Evolutionary conservation across 2,329 filamentous ascomycete species (phyloP), one percentile per base, ranked within the genome.

Genomic region (Aspergillus fischeri): DNA sequence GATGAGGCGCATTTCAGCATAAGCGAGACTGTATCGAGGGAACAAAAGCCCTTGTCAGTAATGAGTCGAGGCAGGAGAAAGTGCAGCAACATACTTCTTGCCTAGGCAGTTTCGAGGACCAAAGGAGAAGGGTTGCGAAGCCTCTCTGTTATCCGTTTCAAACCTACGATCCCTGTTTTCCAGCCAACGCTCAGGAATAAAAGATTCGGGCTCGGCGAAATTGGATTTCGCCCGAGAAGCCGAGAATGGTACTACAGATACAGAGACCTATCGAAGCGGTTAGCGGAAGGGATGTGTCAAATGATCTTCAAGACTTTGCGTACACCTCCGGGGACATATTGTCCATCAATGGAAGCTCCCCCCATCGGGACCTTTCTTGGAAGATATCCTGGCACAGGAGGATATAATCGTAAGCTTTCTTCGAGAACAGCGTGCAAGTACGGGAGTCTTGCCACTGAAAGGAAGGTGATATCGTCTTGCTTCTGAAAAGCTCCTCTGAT

Each of bases 321-420:
- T 60, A 67, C 63, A 1, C 62, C 60, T 52, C 58, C 67, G 27
- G 76, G 75, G 24, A 79, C 58, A 49, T 61, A 72, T 7, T 66
- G 20, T 4, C 72, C 77, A 56, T 70, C 68, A 6, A 80, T 65
- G 0, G 69, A 61, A 14, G 70, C 69, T 2, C 77, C 77, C 1
- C 67, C 69, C 3, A 63, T 51, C 1, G 73, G 75, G 3, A 73
- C 71, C 6, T 67, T 28, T 4, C 74, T 64, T 0, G 75, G 72
- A 9, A 74, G 52, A 9, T 67, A 66, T n/a, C 64, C 61, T 2
- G 74, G 66, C 2, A 75, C 72, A 1, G 77, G 76, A 1, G 77
- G 78, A 49, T 77, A 79, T 6, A 78, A 51, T 11, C 77, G 71
- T 44, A 79, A 62, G 0, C 67, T 67, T 58, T 80, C 77, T 35